Base-by-base conservation (phyloP, 768 basidiomycete genomes). In the Lepiota venenata region DNA sequence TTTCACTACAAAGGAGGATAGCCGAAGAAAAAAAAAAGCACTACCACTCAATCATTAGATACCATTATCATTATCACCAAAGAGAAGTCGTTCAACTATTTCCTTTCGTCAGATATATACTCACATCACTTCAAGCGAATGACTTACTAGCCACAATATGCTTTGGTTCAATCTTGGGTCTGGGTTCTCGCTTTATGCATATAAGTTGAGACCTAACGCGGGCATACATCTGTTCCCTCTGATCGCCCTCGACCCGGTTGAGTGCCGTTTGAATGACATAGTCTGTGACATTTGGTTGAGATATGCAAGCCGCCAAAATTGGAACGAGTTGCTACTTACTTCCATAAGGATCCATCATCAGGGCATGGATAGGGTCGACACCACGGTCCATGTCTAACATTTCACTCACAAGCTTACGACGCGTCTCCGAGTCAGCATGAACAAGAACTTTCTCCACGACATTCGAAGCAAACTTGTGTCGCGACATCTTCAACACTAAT, bases 401-500 rank as follows among this genome's bases (percentile, higher is more conserved):
- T 68, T 97, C 95, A 22, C 91, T 84, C 55, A 98, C 83, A 40
- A 98, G 72, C 35, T 69, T 66, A 8, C 79, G 80, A 42, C 92
- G 85, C 57, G 79, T 85, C 9, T 86, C 84, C 0, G 76, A 32
- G 50, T 83, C 79, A 0, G 88, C 83, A 32, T 77, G 83, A 25
- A 84, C 67, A 35, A 96, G 77, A 4, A 92, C 93, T 69, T 93
- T 94, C 71, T 96, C 95, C 67, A 88, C 90, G 16, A 98, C 96
- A 63, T 99, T 98, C 4, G 94, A 97, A 4, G 93, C 94, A 63
- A 91, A 96, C 66, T 96, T 96, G 67, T 93, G 92, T 49, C 85
- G 81, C 1, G 92, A 81, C 79, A 95, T 83, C 57, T 77, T 74
- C 40, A 94, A 67, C 67, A 98, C 79, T 62, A 91, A 86, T 2